Percentiles rank a stretch among this genome's conserved stretches.
These are phyloP conservation scores for Cyberlindnera xishuangbannaensis DNA, from an alignment of 805 yeast species.

Conservation along the genomic window DNA sequence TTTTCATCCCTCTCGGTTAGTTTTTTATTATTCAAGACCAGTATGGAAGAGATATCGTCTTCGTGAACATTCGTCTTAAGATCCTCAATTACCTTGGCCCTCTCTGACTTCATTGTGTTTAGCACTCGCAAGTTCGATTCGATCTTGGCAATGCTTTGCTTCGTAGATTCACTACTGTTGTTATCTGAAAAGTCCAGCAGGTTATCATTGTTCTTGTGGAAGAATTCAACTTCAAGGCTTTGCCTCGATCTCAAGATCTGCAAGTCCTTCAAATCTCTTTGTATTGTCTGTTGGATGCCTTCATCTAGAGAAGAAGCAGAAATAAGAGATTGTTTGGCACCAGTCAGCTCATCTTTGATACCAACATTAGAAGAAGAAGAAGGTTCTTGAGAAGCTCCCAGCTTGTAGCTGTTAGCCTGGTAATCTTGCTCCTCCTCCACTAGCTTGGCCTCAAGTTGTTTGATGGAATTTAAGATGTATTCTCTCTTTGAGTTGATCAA, in stretches of 20 bases:
- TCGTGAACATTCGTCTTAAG: conserved; percentile 64
- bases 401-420: conserved; percentile 28
- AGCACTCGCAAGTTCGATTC: conserved; percentile 58
- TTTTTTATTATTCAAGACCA: conserved; percentile 54
- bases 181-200: conserved; percentile 67
- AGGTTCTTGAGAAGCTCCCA: conserved; percentile 31
- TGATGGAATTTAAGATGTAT: conserved; percentile 32
- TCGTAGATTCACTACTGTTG: conserved; percentile 24
- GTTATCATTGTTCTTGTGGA: conserved; percentile 30
- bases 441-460: conserved; percentile 30
- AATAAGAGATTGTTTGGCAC: conserved; percentile 50
- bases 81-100: conserved; percentile 52
- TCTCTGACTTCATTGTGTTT: conserved; percentile 56
- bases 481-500: conserved; percentile 28
- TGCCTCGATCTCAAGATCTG: conserved; percentile 40
- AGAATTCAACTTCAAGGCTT: conserved; percentile 22
- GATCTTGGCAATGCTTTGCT: conserved; percentile 39
- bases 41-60: conserved; percentile 78
- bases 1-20: conserved; percentile 48
- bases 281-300: conserved; percentile 43
- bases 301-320: conserved; percentile 60
- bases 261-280: conserved; percentile 37
- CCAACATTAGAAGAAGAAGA: conserved; percentile 31
- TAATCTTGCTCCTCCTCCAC: conserved; percentile 32
- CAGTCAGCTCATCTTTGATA: conserved; percentile 51